phyloP scores from a whole-genome alignment of 1,139 yeast species.

The Debaryomycetaceae sp. region DNA sequence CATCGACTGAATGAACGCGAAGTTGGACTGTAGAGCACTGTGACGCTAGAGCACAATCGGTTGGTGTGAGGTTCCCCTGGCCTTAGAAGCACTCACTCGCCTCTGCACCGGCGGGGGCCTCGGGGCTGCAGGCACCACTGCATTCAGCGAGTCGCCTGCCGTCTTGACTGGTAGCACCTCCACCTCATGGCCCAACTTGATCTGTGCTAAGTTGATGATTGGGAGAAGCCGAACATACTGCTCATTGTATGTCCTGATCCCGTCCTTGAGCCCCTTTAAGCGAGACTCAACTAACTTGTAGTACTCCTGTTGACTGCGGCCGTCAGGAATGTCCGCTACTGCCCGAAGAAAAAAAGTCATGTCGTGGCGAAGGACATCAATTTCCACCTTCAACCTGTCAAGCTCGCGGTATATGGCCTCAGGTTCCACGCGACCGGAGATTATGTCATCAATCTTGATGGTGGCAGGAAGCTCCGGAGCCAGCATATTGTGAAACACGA shows the following conservation, averaged over 20 bases:
- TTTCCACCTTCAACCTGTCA: conserved; percentile 40
- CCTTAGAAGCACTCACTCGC: conserved; percentile 1
- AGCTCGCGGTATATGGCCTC: conserved; percentile 33
- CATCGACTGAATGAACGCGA: too few species aligned
- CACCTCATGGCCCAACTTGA: conserved; percentile 44
- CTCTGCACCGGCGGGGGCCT: not conserved
- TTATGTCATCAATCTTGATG: conserved; percentile 43
- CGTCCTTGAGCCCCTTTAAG: conserved; percentile 31
- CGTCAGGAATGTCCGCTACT: conserved; percentile 33
- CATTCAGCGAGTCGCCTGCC: not conserved
- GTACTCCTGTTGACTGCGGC: conserved; percentile 36
- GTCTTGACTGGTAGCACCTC: conserved; percentile 22
- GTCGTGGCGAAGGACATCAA: conserved; percentile 40
- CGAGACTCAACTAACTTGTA: conserved; percentile 24
- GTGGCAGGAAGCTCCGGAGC: conserved; percentile 27
- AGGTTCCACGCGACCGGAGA: conserved; percentile 41
- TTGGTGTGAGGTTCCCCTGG: conserved; percentile 7
- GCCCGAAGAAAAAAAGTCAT: conserved; percentile 39
- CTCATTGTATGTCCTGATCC: conserved; percentile 39
- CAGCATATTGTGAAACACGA: too few species aligned
- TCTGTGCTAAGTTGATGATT: conserved; percentile 47
- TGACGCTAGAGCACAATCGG: conserved; percentile 10
- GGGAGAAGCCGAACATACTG: conserved; percentile 46
- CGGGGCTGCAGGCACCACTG: not conserved
- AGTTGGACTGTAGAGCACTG: too few species aligned